A percentile compares a stretch with the other conserved stretches of the same genome.
These are phyloP conservation scores for Gelatoporia subvermispora DNA, from an alignment of 768 basidiomycete genomes.

Conservation along the genomic window DNA sequence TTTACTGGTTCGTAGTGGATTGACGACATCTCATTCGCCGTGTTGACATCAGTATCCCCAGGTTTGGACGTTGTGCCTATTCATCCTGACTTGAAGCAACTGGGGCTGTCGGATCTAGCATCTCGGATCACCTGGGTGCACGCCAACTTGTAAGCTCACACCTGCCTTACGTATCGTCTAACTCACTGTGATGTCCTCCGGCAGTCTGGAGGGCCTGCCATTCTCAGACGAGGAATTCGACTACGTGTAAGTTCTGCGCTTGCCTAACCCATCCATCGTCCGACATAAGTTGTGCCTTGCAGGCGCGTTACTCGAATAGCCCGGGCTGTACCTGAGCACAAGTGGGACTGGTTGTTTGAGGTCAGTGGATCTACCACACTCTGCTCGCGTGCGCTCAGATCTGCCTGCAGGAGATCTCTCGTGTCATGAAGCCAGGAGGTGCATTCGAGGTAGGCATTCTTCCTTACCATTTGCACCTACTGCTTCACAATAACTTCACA, in stretches of 20 bases:
- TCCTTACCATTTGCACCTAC: not conserved
- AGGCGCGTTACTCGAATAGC: constrained; percentile 71
- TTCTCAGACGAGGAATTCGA: constrained; percentile 74
- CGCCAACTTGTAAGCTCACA: constrained; percentile 56
- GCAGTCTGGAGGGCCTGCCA: constrained; percentile 62
- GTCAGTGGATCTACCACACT: constrained; percentile 12
- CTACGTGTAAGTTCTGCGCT: constrained; percentile 53
- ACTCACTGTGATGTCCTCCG: not conserved
- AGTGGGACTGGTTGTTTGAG: constrained; percentile 70
- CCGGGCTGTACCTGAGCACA: constrained; percentile 71
- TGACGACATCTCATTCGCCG: not conserved
- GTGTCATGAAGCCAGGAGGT: constrained; percentile 73
- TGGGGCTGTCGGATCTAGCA: constrained; percentile 53
- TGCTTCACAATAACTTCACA: not conserved
- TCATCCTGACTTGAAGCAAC: constrained; percentile 59
- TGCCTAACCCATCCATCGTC: not conserved
- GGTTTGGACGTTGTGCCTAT: constrained; percentile 70
- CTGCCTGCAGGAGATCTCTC: constrained; percentile 44
- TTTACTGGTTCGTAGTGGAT: constrained; percentile 52
- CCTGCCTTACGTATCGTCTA: constrained; percentile 1
- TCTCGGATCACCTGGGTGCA: constrained; percentile 68
- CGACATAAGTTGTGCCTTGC: constrained; percentile 5
- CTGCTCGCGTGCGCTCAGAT: constrained; percentile 1
- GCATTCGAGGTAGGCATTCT: constrained; percentile 52
- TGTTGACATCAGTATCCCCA: constrained; percentile 16